A percentile compares a stretch with the other conserved stretches of the same genome.
Conservation (phyloP, 345 rosid genomes). For the Populus alba region DNA sequence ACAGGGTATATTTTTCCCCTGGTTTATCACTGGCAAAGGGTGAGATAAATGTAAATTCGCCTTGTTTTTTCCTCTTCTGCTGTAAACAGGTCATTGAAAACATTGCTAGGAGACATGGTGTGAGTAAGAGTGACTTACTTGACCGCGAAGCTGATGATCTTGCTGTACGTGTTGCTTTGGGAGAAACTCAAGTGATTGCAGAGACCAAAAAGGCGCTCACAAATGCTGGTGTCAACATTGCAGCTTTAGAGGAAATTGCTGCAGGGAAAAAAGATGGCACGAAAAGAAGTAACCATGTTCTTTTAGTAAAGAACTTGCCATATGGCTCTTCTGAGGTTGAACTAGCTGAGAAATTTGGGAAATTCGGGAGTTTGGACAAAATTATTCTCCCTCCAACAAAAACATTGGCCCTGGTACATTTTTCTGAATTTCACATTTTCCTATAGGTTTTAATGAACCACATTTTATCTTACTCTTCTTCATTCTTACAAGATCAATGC, state of each 20-base stretch:
- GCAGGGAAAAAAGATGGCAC: slow-evolving; percentile 50
- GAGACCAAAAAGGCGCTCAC: slow-evolving; percentile 82
- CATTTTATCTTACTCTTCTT: neutral
- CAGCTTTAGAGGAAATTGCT: slow-evolving; percentile 67
- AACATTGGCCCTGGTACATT: slow-evolving; percentile 80
- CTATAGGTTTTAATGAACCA: neutral
- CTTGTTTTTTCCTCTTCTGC: neutral
- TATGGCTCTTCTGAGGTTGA: slow-evolving; percentile 84
- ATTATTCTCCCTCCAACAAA: slow-evolving; percentile 84
- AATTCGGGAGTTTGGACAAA: slow-evolving; percentile 78
- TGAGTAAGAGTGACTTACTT: slow-evolving; percentile 88
- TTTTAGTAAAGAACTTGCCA: slow-evolving; percentile 89
- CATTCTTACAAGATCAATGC: neutral
- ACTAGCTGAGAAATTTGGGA: slow-evolving; percentile 75
- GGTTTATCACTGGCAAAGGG: no score
- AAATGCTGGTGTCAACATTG: slow-evolving; percentile 76
- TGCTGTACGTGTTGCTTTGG: slow-evolving; percentile 94
- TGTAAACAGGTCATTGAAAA: slow-evolving; percentile 67
- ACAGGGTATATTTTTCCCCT: neutral
- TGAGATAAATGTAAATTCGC: no score
- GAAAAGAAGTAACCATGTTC: slow-evolving; percentile 77
- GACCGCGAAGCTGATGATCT: slow-evolving; percentile 88
- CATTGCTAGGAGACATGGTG: slow-evolving; percentile 76
- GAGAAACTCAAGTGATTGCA: slow-evolving; percentile 89
- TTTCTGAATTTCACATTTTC: neutral